Base-by-base conservation (phyloP, 139 green algal genomes). In the Nannochloris sp. region DNA sequence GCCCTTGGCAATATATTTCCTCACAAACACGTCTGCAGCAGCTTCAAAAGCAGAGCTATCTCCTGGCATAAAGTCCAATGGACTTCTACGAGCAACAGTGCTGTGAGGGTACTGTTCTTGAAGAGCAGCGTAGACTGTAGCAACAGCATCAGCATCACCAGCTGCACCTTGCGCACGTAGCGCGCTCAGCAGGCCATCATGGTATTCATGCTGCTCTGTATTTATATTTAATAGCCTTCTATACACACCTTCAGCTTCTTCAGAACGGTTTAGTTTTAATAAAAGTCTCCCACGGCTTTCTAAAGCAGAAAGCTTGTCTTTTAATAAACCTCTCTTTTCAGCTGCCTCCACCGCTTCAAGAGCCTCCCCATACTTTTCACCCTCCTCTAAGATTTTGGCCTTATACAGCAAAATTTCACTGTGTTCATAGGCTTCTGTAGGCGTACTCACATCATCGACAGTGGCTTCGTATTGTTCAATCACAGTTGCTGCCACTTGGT, bases 381-480 rank as follows among this genome's bases (percentile, higher is more conserved):
- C 83, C 72, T 97, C 93, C 46, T 84, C 80, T 71, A 97, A 71
- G 29, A 99, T 70, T 65, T 67, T 79, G 0, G 81, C 80, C 74
- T 92, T 95, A 83, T 97, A 98, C 65, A 97, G 70, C 32, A 96
- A 70, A 75, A 98, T 79, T 81, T 99, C 94, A 68, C 88, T 95
- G 76, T 92, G 82, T 81, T 99, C 92, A 68, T 97, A 99, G 12
- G 75, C 78, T 74, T 97, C 93, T 8, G 31, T 54, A 1, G 77
- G 47, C 2, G 58, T 61, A n/a, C 66, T 60, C 36, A 77, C 42
- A 31, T 57, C 23, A 36, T 75, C 58, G 34, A 68, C 29, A 4
- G 73, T 80, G 32, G 53, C 48, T 60, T 64, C 67, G 33, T 72
- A 79, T 25, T 34, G 51, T 37, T 74, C 74, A 53, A 81, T 72